Percentiles rank a stretch among this genome's conserved stretches.
phyloP scores from a whole-genome alignment of 768 basidiomycete genomes.

The Pulveroboletus sp. region DNA sequence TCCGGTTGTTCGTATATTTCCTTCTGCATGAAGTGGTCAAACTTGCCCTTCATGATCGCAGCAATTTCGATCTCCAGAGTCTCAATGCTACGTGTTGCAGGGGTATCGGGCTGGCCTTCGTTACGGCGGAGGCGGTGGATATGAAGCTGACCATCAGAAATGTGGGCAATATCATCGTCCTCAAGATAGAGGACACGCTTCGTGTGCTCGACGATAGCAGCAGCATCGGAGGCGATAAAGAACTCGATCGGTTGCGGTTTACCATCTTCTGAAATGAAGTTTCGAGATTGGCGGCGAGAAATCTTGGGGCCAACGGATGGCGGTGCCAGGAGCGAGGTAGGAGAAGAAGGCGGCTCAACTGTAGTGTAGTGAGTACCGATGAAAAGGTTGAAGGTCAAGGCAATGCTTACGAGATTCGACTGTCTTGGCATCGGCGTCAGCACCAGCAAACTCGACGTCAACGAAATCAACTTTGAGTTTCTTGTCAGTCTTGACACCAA shows the following conservation, averaged over 20 bases:
- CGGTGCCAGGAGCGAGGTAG: slow-evolving; percentile 67
- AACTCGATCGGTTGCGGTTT: slow-evolving; percentile 99
- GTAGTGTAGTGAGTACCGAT: slow-evolving; percentile 1
- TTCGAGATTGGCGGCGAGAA: slow-evolving; percentile 90
- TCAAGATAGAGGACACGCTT: slow-evolving; percentile 98
- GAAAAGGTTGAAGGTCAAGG: background rate
- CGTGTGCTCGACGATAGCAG: slow-evolving; percentile 97
- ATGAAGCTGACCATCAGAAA: slow-evolving; percentile 94
- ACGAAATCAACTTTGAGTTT: slow-evolving; percentile 99
- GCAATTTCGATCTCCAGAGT: slow-evolving; percentile 98
- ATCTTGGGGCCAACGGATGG: slow-evolving; percentile 66
- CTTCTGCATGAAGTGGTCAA: slow-evolving; percentile 99
- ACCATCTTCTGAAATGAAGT: slow-evolving; percentile 98
- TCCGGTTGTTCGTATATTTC: slow-evolving; percentile 99
- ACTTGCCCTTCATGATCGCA: slow-evolving; percentile 99
- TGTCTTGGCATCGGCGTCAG: slow-evolving; percentile 53
- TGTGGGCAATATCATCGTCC: slow-evolving; percentile 98
- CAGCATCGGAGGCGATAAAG: slow-evolving; percentile 97
- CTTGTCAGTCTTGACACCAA: slow-evolving; percentile 99
- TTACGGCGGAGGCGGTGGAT: slow-evolving; percentile 96
- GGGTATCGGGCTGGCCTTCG: slow-evolving; percentile 61
- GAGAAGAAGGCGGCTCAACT: slow-evolving; percentile 49
- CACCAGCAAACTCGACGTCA: slow-evolving; percentile 90
- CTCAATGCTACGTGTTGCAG: slow-evolving; percentile 86
- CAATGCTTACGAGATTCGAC: slow-evolving; percentile 40